Base-by-base conservation (phyloP, 345 rosid species). In the Mallotus nudiflorus region DNA sequence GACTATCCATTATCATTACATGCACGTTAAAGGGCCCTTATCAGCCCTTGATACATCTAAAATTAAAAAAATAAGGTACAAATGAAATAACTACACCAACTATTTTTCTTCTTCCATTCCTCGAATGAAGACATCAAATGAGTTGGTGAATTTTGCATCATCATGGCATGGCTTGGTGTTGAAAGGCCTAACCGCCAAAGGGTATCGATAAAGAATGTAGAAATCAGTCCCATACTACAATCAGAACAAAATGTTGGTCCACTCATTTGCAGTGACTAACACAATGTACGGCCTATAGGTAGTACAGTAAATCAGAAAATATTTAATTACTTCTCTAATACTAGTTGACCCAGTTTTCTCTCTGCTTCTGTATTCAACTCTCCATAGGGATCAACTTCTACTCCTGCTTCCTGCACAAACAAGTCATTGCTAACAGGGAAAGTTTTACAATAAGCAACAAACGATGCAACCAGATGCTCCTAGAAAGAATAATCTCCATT, bases 81-180 rank as follows among this genome's bases (percentile, higher is more conserved):
- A n/a, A n/a, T n/a, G n/a, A n/a, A n/a, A n/a, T n/a, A n/a, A n/a
- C n/a, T n/a, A n/a, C n/a, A n/a, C n/a, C n/a, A n/a, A n/a, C n/a
- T n/a, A n/a, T n/a, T n/a, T n/a, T 66, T 35, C 45, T 48, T 50
- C 25, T 39, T 9, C 0, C 56, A 73, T 78, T 88, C 98, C 97
- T 90, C 97, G 80, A 72, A 95, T 84, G 69, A 95, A 95, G 75
- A 95, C 97, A 78, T 95, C 97, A 75, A 95, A 92, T 33, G 97
- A 95, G 78, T 92, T 92, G 40, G 93, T 89, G 83, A 90, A 95
- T 19, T 68, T 80, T 35, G 92, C 20, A 80, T 88, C 75, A 68
- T 90, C 99, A 16, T 80, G 79, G 79, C 96, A 91, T 24, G 96
- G 89, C 99, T 92, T 95, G 10, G 97, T 95, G 81, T 95, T 92